Evolutionary conservation across 352 stramenopile species (phyloP), one percentile per base, ranked within the genome.

Genomic region (Pythium vanterpoolii): DNA sequence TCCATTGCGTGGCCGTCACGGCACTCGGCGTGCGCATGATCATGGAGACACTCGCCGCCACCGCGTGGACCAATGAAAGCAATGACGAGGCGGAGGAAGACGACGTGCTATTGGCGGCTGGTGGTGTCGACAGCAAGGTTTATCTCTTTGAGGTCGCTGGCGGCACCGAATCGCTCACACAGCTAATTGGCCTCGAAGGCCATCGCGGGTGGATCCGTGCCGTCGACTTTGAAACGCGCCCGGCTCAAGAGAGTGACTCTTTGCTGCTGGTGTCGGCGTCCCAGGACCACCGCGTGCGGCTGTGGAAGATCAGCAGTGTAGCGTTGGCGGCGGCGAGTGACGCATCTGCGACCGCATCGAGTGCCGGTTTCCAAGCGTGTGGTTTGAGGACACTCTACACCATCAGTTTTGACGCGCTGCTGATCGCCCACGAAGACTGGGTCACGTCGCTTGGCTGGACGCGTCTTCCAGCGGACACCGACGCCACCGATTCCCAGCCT

Each of bases 341-440:
- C 27, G 38, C 33, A 13, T 21, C 19, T 24, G 13, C 28, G 26
- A 28, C 30, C 19, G 63, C 71, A 28, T 60, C 59, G n/a, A 63
- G 61, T 16, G 59, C 74, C 38, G 68, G 64, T 5, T 84, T 79
- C 31, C 59, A 74, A 21, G 73, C 74, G 0, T 23, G 43, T 18
- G 73, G 75, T 0, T 24, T 26, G 13, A 33, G 38, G 13, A 47
- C 56, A 8, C 26, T 50, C 14, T 87, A 87, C 44, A 81, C 59
- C 3, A 67, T 86, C 18, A 80, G 71, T 36, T 91, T 89, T 47
- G 79, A 93, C 27, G 68, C 83, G 23, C 57, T 93, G 21, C 69
- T 93, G 18, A 38, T 88, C 1, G 83, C 76, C 5, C 83, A 93
- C 57, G 83, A 93, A 57, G 83, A 93, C 55, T 93, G 83, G 83